phyloP scores from a whole-genome alignment of 169 alveolate genomes.

The Cryptosporidium xiaoi region DNA sequence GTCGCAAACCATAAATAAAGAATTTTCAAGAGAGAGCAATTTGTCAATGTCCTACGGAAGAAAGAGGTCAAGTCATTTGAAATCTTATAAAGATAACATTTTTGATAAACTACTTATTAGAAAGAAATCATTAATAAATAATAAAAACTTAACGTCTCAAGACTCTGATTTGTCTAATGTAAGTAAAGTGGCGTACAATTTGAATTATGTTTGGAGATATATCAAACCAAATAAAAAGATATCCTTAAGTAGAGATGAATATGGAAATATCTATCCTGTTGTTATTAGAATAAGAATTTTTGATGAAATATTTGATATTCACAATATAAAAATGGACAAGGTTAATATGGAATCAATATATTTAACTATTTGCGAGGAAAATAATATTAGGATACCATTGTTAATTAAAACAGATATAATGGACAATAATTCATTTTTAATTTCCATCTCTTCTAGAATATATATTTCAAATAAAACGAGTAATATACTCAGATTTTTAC shows the following conservation, averaged over 20 bases:
- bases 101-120: slow-evolving; percentile 19
- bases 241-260: slow-evolving; percentile 34
- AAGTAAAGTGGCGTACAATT: slow-evolving; percentile 15
- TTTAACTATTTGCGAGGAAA: slow-evolving; percentile 1
- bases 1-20: not conserved
- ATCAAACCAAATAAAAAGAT: slow-evolving; percentile 45
- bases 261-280: slow-evolving; percentile 59
- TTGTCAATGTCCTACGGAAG: not conserved
- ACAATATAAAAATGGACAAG: slow-evolving; percentile 39
- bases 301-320: slow-evolving; percentile 37
- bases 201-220: slow-evolving; percentile 57
- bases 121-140: slow-evolving; percentile 7
- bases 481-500: slow-evolving; percentile 30
- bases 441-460: slow-evolving; percentile 52
- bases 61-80: not conserved
- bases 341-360: slow-evolving; percentile 45
- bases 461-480: slow-evolving; percentile 58
- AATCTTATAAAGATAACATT: slow-evolving; percentile 32
- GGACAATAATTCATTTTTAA: slow-evolving; percentile 48
- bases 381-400: slow-evolving; percentile 17
- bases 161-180: slow-evolving; percentile 41
- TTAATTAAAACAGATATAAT: slow-evolving; percentile 37
- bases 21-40: not conserved
- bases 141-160: slow-evolving; percentile 7
- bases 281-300: slow-evolving; percentile 45